A percentile compares a stretch with the other conserved stretches of the same genome.
Conservation (phyloP, 768 basidiomycete genomes). For the Russula abietina region DNA sequence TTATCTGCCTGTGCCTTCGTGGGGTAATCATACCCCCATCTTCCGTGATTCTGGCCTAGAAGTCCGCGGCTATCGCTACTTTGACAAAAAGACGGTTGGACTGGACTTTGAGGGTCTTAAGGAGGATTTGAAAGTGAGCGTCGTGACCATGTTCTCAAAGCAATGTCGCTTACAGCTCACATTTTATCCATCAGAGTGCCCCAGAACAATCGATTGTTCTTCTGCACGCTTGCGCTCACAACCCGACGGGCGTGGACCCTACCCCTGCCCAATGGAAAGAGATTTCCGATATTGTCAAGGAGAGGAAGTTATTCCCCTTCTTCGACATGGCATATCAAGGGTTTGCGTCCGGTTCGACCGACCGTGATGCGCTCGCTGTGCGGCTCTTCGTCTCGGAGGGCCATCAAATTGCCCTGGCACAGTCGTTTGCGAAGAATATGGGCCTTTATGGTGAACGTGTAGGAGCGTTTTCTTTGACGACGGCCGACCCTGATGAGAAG, state of each 20-base stretch:
- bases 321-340: constrained; percentile 99
- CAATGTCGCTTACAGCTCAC: neutral
- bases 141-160: constrained; percentile 1
- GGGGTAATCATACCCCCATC: constrained; percentile 95
- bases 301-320: constrained; percentile 92
- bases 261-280: constrained; percentile 89
- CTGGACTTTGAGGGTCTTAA: constrained; percentile 89
- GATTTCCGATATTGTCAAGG: constrained; percentile 80
- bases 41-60: constrained; percentile 94
- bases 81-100: constrained; percentile 86
- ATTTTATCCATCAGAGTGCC: constrained; percentile 8
- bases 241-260: constrained; percentile 97
- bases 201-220: constrained; percentile 81
- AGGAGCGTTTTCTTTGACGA: constrained; percentile 88
- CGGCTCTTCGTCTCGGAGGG: constrained; percentile 89
- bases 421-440: constrained; percentile 99
- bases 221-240: constrained; percentile 96
- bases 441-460: constrained; percentile 98
- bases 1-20: constrained; percentile 89
- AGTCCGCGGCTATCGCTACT: constrained; percentile 89
- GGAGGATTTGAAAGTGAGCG: constrained; percentile 70
- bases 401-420: constrained; percentile 85
- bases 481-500: constrained; percentile 64
- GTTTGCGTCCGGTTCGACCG: constrained; percentile 90
- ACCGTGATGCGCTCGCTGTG: constrained; percentile 89